Percentiles rank a stretch among this genome's conserved stretches.
Evolutionary conservation across 2,329 filamentous ascomycete species (phyloP).

Genomic region (Chaetothyriales sp.): DNA sequence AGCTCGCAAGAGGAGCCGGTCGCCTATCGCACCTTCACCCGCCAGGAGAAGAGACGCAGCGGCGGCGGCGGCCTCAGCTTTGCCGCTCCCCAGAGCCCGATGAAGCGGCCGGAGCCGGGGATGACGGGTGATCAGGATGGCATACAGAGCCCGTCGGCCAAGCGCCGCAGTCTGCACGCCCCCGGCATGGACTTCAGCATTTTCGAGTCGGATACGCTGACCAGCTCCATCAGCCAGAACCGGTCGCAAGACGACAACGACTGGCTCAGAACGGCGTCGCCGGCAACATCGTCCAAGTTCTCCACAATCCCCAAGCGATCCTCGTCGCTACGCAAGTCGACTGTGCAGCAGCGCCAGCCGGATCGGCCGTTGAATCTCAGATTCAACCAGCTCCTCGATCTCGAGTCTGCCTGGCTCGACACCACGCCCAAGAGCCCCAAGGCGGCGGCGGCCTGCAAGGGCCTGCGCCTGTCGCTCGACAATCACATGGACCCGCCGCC

Average conservation of each 20-base stretch:
- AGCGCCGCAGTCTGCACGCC: constrained; percentile 76
- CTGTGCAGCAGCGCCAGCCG: constrained; percentile 67
- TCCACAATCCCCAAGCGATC: constrained; percentile 52
- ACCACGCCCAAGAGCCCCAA: constrained; percentile 42
- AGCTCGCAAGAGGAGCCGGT: constrained; percentile 10
- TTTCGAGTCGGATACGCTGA: constrained; percentile 43
- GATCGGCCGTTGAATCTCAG: constrained; percentile 40
- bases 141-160: constrained; percentile 74
- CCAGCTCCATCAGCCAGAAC: constrained; percentile 21
- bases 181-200: constrained; percentile 57
- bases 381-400: constrained; percentile 21
- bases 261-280: constrained; percentile 21
- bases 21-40: constrained; percentile 26
- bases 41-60: constrained; percentile 37
- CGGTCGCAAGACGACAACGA: constrained; percentile 20
- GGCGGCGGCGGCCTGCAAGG: too few species aligned
- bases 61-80: constrained; percentile 37
- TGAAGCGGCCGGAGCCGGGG: constrained; percentile 74
- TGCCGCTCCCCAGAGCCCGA: constrained; percentile 51
- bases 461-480: constrained; percentile 65
- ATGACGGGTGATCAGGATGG: constrained; percentile 74
- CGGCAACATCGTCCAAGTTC: constrained; percentile 30
- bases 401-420: constrained; percentile 31
- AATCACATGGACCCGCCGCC: constrained; percentile 55
- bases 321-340: constrained; percentile 71